Evolutionary conservation across 306 rosid species (phyloP).

Genomic region (Pyrus pyrifolia): DNA sequence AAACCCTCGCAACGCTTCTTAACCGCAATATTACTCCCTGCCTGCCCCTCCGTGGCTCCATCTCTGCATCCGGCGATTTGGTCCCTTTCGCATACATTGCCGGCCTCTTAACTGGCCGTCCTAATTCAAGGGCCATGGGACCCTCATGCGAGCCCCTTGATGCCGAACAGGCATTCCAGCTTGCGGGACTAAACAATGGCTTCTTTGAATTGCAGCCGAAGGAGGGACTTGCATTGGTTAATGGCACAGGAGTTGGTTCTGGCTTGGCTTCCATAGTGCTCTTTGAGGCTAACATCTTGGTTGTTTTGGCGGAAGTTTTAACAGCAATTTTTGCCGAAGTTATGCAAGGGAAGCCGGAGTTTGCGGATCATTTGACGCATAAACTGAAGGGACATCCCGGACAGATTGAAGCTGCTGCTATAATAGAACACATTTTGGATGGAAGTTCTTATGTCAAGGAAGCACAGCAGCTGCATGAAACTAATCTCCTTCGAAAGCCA

Average conservation of each 20-base stretch:
- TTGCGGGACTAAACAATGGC: neutral
- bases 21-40: too few relatives aligned
- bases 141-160: neutral
- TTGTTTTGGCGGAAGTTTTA: slow-evolving; percentile 26
- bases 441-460: slow-evolving; percentile 34
- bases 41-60: too few relatives aligned
- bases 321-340: slow-evolving; percentile 40
- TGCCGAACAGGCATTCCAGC: neutral
- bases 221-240: slow-evolving; percentile 42
- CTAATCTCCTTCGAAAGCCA: slow-evolving; percentile 13
- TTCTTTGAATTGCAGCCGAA: slow-evolving; percentile 33
- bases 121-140: neutral
- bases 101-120: neutral
- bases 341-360: slow-evolving; percentile 34
- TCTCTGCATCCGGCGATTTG: neutral
- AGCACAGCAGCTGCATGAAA: slow-evolving; percentile 24
- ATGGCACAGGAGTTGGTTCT: slow-evolving; percentile 47
- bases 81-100: neutral
- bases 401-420: slow-evolving; percentile 38
- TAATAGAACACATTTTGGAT: slow-evolving; percentile 40
- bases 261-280: slow-evolving; percentile 31
- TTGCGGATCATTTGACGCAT: slow-evolving; percentile 31
- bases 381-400: slow-evolving; percentile 35
- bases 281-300: slow-evolving; percentile 30
- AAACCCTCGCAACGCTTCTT: too few relatives aligned